Evolutionary conservation across 1,139 yeast genomes (phyloP), one percentile per base, ranked within the genome.

Genomic region (Candida sanyaensis): DNA sequence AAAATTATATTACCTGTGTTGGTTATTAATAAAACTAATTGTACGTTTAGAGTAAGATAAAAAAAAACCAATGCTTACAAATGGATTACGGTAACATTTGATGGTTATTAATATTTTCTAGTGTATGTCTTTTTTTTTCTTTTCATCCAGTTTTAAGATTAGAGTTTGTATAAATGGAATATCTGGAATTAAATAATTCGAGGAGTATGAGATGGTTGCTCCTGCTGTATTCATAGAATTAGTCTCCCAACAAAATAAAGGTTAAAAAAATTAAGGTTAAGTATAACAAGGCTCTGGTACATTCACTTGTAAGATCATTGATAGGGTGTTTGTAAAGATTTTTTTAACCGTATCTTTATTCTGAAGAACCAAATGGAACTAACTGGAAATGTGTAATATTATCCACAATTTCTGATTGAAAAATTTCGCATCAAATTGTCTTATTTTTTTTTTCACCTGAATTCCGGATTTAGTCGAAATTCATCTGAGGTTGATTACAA

Each of bases 381-480:
- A 26, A 2, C 28, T 26, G 28, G 28, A 26, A 26, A 26, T 26
- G 9, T 26, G 5, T 26, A 6, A 8, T 17, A 17, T 17, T 17
- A 3, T 17, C 21, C 21, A 17, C 21, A 17, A 17, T 34, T 23
- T n/a, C n/a, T 26, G 28, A n/a, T 1, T 24, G 28, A 24, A 36
- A 36, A 36, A 23, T 23, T 36, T 36, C 39, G 39, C 39, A 36
- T 36, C 39, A 33, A 26, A 26, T 26, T 26, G 28, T 26, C 28
- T 32, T 12, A n/a, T 9, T 26, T 37, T 12, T 26, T 7, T 24
- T 29, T 27, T 38, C 27, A 23, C 7, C 34, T 27, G 24, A 21
- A 6, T 11, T 30, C 34, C 42, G 42, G 42, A 39, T 29, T 39
- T 36, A 36, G 30, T 23, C 13, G n/a, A 36, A 36, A 36, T 36